Evolutionary conservation across 306 rosid species (phyloP).

Genomic region (Dalbergia oliveri): DNA sequence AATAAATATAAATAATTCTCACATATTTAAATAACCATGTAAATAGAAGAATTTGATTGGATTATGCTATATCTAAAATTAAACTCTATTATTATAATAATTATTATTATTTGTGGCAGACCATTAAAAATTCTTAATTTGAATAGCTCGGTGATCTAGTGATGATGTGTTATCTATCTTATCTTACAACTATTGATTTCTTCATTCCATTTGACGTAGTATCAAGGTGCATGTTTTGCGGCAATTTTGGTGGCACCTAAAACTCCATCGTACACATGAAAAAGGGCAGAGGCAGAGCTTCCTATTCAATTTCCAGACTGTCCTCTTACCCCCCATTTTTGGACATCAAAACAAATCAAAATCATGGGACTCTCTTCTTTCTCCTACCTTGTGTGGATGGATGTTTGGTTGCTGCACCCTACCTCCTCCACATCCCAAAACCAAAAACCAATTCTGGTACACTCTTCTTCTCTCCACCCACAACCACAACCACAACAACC

Average conservation of each 20-base stretch:
- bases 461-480: conserved; percentile 10
- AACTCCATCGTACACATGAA: conserved; percentile 22
- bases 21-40: too few relatives aligned
- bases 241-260: conserved; percentile 36
- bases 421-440: conserved; percentile 25
- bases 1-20: too few relatives aligned
- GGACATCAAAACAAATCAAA: conserved; percentile 46
- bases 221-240: not conserved
- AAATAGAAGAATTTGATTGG: too few relatives aligned
- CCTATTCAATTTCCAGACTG: conserved; percentile 44
- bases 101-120: too few relatives aligned
- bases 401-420: conserved; percentile 25
- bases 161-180: too few relatives aligned
- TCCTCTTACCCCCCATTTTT: conserved; percentile 45
- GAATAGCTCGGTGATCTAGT: too few relatives aligned
- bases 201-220: too few relatives aligned
- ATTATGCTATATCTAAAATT: too few relatives aligned
- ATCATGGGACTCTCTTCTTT: conserved; percentile 20
- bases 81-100: too few relatives aligned
- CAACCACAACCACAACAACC: not conserved
- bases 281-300: conserved; percentile 6
- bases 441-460: conserved; percentile 28
- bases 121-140: too few relatives aligned
- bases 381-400: conserved; percentile 6
- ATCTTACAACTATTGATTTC: too few relatives aligned